Base-by-base conservation (phyloP, 345 rosid genomes). In the Populus tremula region DNA sequence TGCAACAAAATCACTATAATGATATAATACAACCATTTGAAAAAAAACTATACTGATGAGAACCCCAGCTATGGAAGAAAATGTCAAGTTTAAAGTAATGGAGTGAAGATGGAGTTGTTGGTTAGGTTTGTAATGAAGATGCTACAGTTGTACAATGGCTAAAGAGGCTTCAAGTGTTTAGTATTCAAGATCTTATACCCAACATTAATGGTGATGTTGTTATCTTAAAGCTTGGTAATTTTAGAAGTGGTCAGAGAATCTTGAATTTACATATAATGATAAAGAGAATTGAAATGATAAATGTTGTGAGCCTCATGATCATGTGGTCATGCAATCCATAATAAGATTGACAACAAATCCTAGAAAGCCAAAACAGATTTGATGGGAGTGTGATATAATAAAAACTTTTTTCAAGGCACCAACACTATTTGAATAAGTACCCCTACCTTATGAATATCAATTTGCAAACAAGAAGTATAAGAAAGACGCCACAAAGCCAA, bases 401-500 rank as follows among this genome's bases (percentile, higher is more conserved):
- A 8, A 35, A 39, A 8, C 2, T 1, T 39, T 9, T 39, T 8
- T 3, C 8, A 39, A 39, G 2, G 9, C 12, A 8, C 2, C 9
- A 39, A 39, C 2, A 8, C 2, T 39, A 39, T 39, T 2, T 0
- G 0, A 39, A 8, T 39, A 8, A 39, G 9, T 1, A 9, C 43
- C 10, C 9, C 9, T 9, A 39, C 43, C 2, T 8, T 8, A 39
- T 2, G 9, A 6, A 39, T 39, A 39, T 0, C 12, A 39, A 39
- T 39, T 39, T 2, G 2, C 2, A 39, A 6, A 39, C 2, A 2
- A 39, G 2, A 39, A 39, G 2, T 39, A 8, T 39, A 39, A 2
- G 2, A 0, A 39, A 8, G 11, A 39, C 0, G 0, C 0, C 0
- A 39, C 2, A 8, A 8, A 39, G 2, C 9, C 9, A 8, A 39